Evolutionary conservation across 495 filamentous ascomycete species (phyloP).

Genomic region (Polyplosphaeria fusca): DNA sequence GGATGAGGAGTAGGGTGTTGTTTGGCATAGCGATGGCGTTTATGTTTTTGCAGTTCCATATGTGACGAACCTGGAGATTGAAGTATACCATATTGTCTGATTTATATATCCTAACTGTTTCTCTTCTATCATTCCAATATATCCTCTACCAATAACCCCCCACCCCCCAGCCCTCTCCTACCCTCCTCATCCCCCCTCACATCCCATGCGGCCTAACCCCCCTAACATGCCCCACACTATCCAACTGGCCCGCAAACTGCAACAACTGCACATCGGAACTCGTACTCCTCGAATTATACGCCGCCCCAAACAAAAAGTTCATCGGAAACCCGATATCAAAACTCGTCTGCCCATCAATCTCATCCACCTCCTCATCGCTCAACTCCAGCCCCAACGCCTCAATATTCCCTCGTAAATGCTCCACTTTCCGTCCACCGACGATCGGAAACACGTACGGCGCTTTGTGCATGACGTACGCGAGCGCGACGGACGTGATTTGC

Average conservation of each 20-base stretch:
- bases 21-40: too few species aligned
- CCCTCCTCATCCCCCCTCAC: too few species aligned
- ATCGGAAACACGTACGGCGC: slow-evolving; percentile 73
- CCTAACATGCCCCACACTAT: slow-evolving; percentile 4
- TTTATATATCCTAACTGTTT: too few species aligned
- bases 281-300: slow-evolving; percentile 20
- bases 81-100: too few species aligned
- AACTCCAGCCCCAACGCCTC: slow-evolving; percentile 33
- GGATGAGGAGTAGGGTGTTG: neutral
- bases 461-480: slow-evolving; percentile 73
- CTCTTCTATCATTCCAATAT: too few species aligned
- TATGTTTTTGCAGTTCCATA: too few species aligned
- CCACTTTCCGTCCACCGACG: slow-evolving; percentile 63
- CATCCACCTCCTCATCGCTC: slow-evolving; percentile 26
- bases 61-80: too few species aligned
- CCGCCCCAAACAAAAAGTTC: slow-evolving; percentile 18
- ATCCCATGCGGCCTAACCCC: slow-evolving; percentile 20
- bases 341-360: slow-evolving; percentile 14
- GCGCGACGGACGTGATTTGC: slow-evolving; percentile 49
- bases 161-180: too few species aligned
- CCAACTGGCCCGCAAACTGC: slow-evolving; percentile 17
- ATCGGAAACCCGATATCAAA: slow-evolving; percentile 27
- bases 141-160: too few species aligned
- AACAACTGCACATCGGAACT: slow-evolving; percentile 16
- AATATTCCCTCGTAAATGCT: slow-evolving; percentile 62